Conservation (phyloP, 2,329 filamentous ascomycete genomes). For the Herpotrichia juniperi region DNA sequence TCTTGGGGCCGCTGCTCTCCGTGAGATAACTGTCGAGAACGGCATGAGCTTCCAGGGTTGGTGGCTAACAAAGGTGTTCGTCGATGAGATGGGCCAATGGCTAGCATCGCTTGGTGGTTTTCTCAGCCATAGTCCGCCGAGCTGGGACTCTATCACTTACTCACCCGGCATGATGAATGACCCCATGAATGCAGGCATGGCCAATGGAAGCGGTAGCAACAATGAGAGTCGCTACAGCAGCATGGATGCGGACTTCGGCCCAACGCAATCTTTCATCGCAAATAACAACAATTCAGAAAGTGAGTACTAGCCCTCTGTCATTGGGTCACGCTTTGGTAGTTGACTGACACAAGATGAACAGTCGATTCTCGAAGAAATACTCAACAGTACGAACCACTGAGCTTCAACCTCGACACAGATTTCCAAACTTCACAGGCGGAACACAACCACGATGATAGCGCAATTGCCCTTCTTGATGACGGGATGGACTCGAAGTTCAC, state of each 20-base stretch:
- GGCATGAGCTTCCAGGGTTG: constrained; percentile 85
- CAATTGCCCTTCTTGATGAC: constrained; percentile 42
- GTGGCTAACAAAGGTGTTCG: constrained; percentile 95
- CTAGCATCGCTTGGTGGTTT: constrained; percentile 90
- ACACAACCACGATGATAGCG: constrained; percentile 41
- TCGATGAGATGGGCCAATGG: constrained; percentile 93
- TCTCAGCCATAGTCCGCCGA: constrained; percentile 61
- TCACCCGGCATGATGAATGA: constrained; percentile 37
- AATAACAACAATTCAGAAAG: constrained; percentile 34
- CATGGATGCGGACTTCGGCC: constrained; percentile 43
- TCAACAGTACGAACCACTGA: constrained; percentile 40
- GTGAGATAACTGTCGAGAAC: constrained; percentile 79
- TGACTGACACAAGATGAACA: constrained; percentile 44
- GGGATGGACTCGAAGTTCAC: constrained; percentile 43
- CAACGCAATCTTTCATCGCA: constrained; percentile 41
- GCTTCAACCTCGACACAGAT: constrained; percentile 41
- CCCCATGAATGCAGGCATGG: constrained; percentile 34
- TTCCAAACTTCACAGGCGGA: constrained; percentile 40
- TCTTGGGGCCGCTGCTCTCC: constrained; percentile 76
- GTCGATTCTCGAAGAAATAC: constrained; percentile 40
- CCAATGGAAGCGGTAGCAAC: constrained; percentile 45
- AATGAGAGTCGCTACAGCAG: constrained; percentile 47
- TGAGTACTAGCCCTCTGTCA: constrained; percentile 26
- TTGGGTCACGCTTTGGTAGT: constrained; percentile 24
- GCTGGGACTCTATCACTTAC: constrained; percentile 28